Evolutionary conservation across 148 eudicot genomes (phyloP), one percentile per base, ranked within the genome.

Genomic region (Beta vulgaris): DNA sequence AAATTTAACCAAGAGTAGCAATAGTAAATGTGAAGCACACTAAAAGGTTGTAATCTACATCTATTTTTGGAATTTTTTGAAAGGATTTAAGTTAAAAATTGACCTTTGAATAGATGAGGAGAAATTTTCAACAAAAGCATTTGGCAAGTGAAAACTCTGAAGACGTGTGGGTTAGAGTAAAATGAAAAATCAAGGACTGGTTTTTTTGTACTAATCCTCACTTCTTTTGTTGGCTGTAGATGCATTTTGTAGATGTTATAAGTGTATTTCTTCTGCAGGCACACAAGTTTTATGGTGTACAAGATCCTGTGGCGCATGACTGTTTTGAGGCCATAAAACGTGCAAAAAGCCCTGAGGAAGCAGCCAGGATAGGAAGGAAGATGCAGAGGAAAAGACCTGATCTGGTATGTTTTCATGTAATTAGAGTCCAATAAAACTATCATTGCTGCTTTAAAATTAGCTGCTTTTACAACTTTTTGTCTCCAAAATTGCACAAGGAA

Each of bases 331-430:
- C 82, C 72, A 89, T 95, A 73, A 87, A 81, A 77, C 73, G 77
- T 19, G 90, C 99, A 59, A 95, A 82, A 84, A 95, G 99, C 73
- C 99, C 97, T 0, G 99, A 95, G 85, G 99, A 92, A 89, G 99
- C 99, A 61, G 97, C 97, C 76, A 87, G 97, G 77, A 80, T 88
- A 74, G 97, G 97, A 75, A 86, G 99, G 84, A 86, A 74, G 84
- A 79, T 80, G 75, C 99, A 92, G 82, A 89, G 93, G 87, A 90
- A 75, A 68, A 82, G 73, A 4, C 96, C 96, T 64, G 87, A 95
- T 75, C 79, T 95, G 97, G 99, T 95, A 90, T 65, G 80, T 70
- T 26, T 35, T 34, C 35, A 7, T 40, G 10, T 26, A 40, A 26
- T 53, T 76, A 44, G 34, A 42, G 1, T 48, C 34, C 29, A 51